Conservation (phyloP, 441 rosid species). For the Populus hybrid region DNA sequence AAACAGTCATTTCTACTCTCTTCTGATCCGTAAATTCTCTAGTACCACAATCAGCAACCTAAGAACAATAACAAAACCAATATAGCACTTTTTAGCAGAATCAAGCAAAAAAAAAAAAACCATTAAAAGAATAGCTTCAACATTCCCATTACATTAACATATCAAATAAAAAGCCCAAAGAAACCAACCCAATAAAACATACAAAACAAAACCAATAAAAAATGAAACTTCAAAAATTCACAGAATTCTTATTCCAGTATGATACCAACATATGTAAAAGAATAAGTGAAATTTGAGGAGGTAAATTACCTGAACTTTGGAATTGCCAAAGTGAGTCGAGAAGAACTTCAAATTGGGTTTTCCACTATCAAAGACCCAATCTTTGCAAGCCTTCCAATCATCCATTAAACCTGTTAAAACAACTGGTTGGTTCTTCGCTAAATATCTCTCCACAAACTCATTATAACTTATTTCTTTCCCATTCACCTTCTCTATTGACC, state of each 20-base stretch:
- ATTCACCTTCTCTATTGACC: conserved; percentile 58
- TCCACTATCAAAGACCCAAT: conserved; percentile 64
- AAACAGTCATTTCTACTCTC: conserved; percentile 77
- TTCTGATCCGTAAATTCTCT: conserved; percentile 85
- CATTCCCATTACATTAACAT: not conserved
- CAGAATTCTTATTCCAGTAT: too few species aligned
- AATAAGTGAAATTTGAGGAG: not conserved
- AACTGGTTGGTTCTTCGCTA: conserved; percentile 69
- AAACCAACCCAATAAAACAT: not conserved
- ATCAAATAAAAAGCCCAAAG: not conserved
- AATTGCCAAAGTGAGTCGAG: conserved; percentile 62
- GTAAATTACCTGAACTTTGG: conserved; percentile 67
- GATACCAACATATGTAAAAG: not conserved
- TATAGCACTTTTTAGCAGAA: not conserved
- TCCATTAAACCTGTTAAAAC: conserved; percentile 74
- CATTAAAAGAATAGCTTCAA: not conserved
- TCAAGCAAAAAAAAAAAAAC: too few species aligned
- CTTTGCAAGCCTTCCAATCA: conserved; percentile 72
- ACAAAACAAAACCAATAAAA: not conserved
- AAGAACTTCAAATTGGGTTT: conserved; percentile 62
- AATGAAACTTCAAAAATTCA: not conserved
- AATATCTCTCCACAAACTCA: conserved; percentile 60
- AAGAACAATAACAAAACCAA: not conserved
- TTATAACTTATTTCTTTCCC: conserved; percentile 56
- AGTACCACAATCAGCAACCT: conserved; percentile 87